Percentiles rank a stretch among this genome's conserved stretches.
phyloP scores from a whole-genome alignment of 495 filamentous ascomycete species.

The Melanomma pulvis-pyrius region DNA sequence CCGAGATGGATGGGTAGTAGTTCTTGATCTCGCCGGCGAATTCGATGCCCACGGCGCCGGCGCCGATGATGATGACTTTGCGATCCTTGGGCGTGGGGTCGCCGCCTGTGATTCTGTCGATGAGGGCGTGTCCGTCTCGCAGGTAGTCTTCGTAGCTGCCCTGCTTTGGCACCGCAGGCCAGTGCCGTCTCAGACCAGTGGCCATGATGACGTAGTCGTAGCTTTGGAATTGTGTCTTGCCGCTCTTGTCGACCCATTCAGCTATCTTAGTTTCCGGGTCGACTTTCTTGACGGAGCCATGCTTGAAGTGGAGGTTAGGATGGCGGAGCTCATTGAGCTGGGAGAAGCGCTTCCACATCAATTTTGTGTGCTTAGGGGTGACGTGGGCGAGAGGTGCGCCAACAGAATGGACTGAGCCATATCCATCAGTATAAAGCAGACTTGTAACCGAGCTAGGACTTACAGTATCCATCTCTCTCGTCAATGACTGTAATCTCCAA shows the following conservation, averaged over 20 bases:
- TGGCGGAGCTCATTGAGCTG: slow-evolving; percentile 61
- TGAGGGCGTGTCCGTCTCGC: slow-evolving; percentile 55
- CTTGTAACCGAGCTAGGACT: slow-evolving; percentile 28
- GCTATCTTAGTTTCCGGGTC: slow-evolving; percentile 52
- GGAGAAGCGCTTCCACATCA: slow-evolving; percentile 64
- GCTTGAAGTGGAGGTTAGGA: slow-evolving; percentile 56
- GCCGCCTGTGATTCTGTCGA: slow-evolving; percentile 39
- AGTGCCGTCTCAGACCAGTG: slow-evolving; percentile 62
- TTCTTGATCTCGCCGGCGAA: slow-evolving; percentile 70
- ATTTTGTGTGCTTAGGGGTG: slow-evolving; percentile 55
- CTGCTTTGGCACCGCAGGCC: slow-evolving; percentile 65
- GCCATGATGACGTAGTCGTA: slow-evolving; percentile 70
- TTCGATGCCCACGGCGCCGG: slow-evolving; percentile 71
- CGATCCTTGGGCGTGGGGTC: slow-evolving; percentile 50
- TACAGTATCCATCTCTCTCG: slow-evolving; percentile 72
- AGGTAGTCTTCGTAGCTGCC: slow-evolving; percentile 58
- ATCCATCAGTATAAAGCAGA: neutral
- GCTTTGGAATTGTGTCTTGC: slow-evolving; percentile 42
- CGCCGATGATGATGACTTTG: slow-evolving; percentile 61
- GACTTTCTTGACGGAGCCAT: slow-evolving; percentile 59
- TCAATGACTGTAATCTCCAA: slow-evolving; percentile 70
- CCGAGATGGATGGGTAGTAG: slow-evolving; percentile 57
- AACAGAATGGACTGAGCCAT: slow-evolving; percentile 58
- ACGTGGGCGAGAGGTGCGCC: slow-evolving; percentile 66
- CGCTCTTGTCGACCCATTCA: slow-evolving; percentile 26